Evolutionary conservation across 768 basidiomycete genomes (phyloP).

Genomic region (Pisolithus tinctorius): DNA sequence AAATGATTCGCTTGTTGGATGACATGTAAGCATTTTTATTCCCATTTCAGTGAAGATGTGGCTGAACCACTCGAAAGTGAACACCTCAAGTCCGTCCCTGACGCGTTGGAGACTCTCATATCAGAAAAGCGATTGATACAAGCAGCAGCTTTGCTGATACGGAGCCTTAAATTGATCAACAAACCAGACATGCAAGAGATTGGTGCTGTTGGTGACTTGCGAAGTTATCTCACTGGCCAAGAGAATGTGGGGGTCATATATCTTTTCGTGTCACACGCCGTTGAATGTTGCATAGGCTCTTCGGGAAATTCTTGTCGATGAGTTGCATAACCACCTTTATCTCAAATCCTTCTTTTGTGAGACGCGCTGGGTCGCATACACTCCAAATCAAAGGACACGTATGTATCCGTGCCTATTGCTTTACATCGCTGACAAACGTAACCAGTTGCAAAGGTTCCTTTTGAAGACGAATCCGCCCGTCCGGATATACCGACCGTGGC

Average conservation of each 20-base stretch:
- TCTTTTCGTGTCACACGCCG: background rate
- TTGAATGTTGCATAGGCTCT: constrained; percentile 52
- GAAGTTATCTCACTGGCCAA: constrained; percentile 78
- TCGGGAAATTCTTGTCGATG: constrained; percentile 89
- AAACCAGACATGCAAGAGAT: constrained; percentile 92
- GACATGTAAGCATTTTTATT: constrained; percentile 63
- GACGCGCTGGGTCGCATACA: constrained; percentile 81
- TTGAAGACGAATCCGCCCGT: constrained; percentile 41
- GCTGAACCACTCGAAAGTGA: constrained; percentile 49
- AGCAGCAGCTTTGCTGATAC: constrained; percentile 79
- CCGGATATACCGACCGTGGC: constrained; percentile 19
- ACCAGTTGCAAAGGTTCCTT: constrained; percentile 62
- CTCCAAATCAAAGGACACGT: constrained; percentile 73
- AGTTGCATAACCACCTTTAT: constrained; percentile 95
- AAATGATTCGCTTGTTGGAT: constrained; percentile 92
- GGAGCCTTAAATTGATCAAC: constrained; percentile 85
- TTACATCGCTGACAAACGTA: constrained; percentile 1
- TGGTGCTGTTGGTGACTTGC: constrained; percentile 86
- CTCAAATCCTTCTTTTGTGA: constrained; percentile 97
- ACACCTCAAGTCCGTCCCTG: constrained; percentile 83
- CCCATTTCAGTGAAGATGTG: constrained; percentile 3
- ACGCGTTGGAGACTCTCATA: constrained; percentile 87
- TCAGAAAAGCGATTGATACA: constrained; percentile 91
- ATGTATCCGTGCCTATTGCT: constrained; percentile 26
- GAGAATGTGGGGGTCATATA: constrained; percentile 58